Conservation (phyloP, 495 filamentous ascomycete genomes). For the Copromyces sp. region DNA sequence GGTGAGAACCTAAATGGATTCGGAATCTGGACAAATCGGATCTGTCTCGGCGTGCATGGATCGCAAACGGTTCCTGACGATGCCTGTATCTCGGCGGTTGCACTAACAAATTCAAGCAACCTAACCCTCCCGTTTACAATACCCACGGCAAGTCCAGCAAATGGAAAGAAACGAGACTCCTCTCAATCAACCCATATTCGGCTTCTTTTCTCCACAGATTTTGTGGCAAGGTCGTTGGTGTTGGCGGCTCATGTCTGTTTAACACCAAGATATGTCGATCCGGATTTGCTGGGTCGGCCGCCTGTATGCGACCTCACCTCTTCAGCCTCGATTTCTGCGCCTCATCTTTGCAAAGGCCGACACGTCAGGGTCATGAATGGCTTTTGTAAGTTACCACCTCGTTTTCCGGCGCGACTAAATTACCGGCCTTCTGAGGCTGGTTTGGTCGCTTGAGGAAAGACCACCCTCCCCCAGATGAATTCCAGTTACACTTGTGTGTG, state of each 20-base stretch:
- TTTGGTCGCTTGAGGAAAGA: not conserved
- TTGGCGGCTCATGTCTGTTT: not conserved
- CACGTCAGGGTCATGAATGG: not conserved
- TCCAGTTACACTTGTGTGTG: not conserved
- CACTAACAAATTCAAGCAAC: not conserved
- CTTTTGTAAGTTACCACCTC: not conserved
- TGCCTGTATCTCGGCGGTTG: not conserved
- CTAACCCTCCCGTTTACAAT: not conserved
- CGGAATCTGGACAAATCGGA: not conserved
- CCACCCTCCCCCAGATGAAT: not conserved
- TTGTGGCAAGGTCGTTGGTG: not conserved
- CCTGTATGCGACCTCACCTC: not conserved
- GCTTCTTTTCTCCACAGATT: not conserved
- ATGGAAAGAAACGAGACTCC: not conserved
- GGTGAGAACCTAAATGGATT: not conserved
- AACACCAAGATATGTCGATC: not conserved
- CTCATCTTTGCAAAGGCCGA: not conserved
- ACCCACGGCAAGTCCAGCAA: not conserved
- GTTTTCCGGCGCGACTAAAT: not conserved
- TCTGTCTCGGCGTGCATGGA: not conserved
- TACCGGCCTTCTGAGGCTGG: not conserved
- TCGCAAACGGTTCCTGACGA: not conserved
- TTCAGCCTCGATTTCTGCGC: not conserved
- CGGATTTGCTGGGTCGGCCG: not conserved
- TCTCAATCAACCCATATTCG: not conserved